A percentile compares a stretch with the other conserved stretches of the same genome.
These are phyloP conservation scores for Tardiomyces digboiensis DNA, from an alignment of 1,139 yeast species.

Conservation along the genomic window DNA sequence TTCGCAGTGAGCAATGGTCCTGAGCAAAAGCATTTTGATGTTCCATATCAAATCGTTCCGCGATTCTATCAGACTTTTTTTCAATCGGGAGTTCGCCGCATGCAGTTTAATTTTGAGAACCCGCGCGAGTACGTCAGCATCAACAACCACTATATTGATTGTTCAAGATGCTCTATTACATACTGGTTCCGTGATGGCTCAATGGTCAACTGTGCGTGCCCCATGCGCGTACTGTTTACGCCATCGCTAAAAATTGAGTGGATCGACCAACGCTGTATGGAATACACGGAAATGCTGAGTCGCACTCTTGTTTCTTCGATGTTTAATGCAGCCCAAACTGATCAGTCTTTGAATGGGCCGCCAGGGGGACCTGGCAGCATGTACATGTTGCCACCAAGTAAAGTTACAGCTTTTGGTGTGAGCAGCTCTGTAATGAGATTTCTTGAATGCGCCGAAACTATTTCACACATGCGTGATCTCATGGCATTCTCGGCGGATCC, in stretches of 20 bases:
- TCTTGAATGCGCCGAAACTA: conserved; percentile 66
- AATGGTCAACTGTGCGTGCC: conserved; percentile 49
- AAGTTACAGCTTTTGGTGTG: conserved; percentile 46
- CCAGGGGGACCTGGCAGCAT: conserved; percentile 12
- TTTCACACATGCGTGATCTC: conserved; percentile 57
- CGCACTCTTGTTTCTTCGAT: neutral
- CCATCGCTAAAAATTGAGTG: conserved; percentile 58
- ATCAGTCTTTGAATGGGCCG: conserved; percentile 9
- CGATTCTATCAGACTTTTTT: conserved; percentile 48
- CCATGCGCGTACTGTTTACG: conserved; percentile 50
- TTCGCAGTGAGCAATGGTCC: conserved; percentile 33
- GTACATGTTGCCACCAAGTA: conserved; percentile 13
- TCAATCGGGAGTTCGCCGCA: conserved; percentile 43
- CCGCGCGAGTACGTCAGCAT: conserved; percentile 57
- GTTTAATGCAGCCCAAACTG: neutral
- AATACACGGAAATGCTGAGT: conserved; percentile 28
- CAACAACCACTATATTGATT: conserved; percentile 54
- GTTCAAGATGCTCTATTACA: conserved; percentile 45
- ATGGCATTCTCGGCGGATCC: conserved; percentile 44
- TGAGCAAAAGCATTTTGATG: conserved; percentile 50
- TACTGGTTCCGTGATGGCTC: conserved; percentile 63
- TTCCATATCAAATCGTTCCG: conserved; percentile 59
- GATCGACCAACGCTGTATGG: conserved; percentile 50
- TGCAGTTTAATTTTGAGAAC: conserved; percentile 53
- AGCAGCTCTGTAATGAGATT: conserved; percentile 56